Base-by-base conservation (phyloP, 2,329 filamentous ascomycete genomes). In the Phyllosticta citrichinensis region DNA sequence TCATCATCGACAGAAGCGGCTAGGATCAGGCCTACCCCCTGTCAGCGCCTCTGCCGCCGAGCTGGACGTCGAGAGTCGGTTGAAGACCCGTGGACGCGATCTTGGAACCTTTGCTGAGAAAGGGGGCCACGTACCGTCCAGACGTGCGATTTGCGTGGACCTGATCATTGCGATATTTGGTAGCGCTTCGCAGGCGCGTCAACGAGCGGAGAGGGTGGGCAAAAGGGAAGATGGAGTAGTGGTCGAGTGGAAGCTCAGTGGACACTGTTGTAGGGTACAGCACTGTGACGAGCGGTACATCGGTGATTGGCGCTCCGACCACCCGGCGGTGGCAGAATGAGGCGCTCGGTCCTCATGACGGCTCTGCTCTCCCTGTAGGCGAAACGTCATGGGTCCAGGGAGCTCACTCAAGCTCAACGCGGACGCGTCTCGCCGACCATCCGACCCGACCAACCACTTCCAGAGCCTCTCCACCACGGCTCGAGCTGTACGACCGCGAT, bases 1-100 rank as follows among this genome's bases (percentile, higher is more conserved):
- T 91, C 88, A 73, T 97, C 91, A 75, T 97, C 94, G 69, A 96
- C 90, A 2, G 92, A 96, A 63, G 93, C 93, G 71, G 91, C 93
- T 67, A 99, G 84, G 82, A 96, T 92, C 66, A 97, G 84, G 82
- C 93, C 92, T 96, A 60, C 30, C 30, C 4, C 8, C 33, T 12
- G 64, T 73, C 62, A 73, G 68, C 60, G 40, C 5, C 20, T 35
- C 40, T 11, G 19, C 19, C 33, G 27, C 58, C 22, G 54, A 62
- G 61, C 58, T 56, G 63, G 47, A 51, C 58, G 55, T 57, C 27
- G 52, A 52, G 62, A 60, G 60, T 56, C 30, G 35, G 35, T 35
- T 56, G 53, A 57, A 56, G 52, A 58, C 61, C 64, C 63, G 55
- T 40, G 60, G 54, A 27, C 54, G 27, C 14, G 54, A 27, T 55